Conservation (phyloP, 148 eudicot species). For the Rheum nobile region DNA sequence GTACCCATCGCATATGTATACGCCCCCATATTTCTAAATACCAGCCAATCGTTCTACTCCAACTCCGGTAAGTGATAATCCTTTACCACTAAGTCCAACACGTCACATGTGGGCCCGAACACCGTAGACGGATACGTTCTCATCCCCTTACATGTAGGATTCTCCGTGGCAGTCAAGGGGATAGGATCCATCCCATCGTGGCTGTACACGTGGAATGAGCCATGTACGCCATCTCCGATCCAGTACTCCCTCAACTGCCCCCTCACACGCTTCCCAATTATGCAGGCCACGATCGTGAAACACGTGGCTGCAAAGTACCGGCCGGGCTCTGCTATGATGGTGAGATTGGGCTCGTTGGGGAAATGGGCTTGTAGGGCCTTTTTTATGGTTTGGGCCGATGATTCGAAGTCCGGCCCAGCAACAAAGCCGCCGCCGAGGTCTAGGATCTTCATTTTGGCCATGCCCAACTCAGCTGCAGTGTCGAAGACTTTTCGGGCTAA, state of each 20-base stretch:
- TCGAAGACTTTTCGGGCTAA: neutral
- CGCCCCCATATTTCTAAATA: neutral
- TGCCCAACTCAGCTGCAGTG: neutral
- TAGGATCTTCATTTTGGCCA: neutral
- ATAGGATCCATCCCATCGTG: neutral
- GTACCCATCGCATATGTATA: neutral
- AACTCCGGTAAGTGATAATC: neutral
- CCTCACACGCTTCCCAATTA: neutral
- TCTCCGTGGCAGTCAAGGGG: neutral
- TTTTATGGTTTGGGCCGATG: neutral
- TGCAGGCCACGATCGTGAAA: neutral
- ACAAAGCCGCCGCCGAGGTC: neutral
- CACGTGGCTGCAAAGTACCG: neutral
- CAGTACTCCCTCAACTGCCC: neutral
- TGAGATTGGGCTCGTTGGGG: neutral
- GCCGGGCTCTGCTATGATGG: neutral
- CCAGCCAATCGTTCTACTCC: neutral
- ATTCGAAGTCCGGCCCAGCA: neutral
- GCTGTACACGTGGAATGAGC: neutral
- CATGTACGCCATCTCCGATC: neutral
- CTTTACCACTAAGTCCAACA: neutral
- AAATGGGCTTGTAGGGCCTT: neutral
- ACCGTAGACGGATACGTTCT: neutral
- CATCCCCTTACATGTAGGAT: neutral
- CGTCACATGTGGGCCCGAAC: constrained; percentile 1